Percentiles rank a stretch among this genome's conserved stretches.
Conservation (phyloP, 208 protist species). For the Trypanosoma melophagium region DNA sequence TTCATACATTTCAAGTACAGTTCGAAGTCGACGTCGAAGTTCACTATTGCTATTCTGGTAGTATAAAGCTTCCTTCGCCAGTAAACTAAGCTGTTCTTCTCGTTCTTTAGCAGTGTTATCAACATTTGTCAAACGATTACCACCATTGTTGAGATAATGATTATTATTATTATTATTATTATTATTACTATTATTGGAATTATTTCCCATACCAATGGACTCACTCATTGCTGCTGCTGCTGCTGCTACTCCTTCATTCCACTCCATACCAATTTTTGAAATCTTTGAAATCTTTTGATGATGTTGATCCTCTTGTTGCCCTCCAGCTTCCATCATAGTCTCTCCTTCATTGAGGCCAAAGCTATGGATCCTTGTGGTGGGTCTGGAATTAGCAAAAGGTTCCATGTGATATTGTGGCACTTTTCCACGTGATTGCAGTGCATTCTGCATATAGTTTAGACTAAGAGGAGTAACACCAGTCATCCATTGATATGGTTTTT, state of each 20-base stretch:
- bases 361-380: not conserved
- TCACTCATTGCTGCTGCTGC: not conserved
- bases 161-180: no score
- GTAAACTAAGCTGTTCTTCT: slow-evolving; percentile 43
- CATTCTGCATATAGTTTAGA: slow-evolving; percentile 9
- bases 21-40: slow-evolving; percentile 53
- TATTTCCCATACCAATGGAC: not conserved
- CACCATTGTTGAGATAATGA: no score
- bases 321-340: not conserved
- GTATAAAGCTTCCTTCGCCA: slow-evolving; percentile 63
- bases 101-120: not conserved
- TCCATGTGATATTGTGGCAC: not conserved
- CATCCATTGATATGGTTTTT: slow-evolving; percentile 11
- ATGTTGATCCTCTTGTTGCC: not conserved
- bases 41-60: slow-evolving; percentile 63
- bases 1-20: slow-evolving; percentile 53
- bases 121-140: no score
- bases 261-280: not conserved
- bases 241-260: not conserved
- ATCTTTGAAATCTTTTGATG: not conserved
- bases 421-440: slow-evolving; percentile 10
- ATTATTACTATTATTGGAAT: not conserved
- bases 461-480: not conserved
- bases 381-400: not conserved
- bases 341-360: not conserved